Evolutionary conservation across 257 asterid species (phyloP).

Genomic region (Solanum neorickii): DNA sequence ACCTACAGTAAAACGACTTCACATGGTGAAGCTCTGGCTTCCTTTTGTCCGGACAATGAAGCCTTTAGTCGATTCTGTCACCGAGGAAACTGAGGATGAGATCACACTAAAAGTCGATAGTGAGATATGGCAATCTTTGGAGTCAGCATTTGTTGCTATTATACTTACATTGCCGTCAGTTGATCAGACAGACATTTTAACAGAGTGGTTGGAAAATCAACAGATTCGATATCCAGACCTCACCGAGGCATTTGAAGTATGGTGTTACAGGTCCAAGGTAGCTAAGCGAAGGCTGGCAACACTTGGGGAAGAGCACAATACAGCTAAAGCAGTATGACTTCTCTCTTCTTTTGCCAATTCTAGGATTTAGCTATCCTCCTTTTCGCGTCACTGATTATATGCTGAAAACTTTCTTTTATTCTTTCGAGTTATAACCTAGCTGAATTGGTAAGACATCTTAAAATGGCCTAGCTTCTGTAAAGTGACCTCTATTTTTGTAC

Average conservation of each 20-base stretch:
- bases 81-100: conserved; percentile 33
- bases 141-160: conserved; percentile 59
- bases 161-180: conserved; percentile 65
- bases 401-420: neutral
- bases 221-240: conserved; percentile 63
- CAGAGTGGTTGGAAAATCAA: conserved; percentile 58
- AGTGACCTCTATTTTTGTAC: neutral
- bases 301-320: conserved; percentile 21
- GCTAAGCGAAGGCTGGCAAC: conserved; percentile 51
- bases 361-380: neutral
- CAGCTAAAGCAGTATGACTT: conserved; percentile 24
- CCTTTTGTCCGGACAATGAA: conserved; percentile 47
- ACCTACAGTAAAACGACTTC: conserved; percentile 37
- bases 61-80: conserved; percentile 30
- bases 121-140: conserved; percentile 77
- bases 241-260: conserved; percentile 79
- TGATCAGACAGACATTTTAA: conserved; percentile 64
- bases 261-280: conserved; percentile 89
- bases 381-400: neutral
- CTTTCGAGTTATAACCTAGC: neutral
- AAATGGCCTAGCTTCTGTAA: neutral
- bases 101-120: conserved; percentile 28
- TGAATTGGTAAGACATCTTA: neutral
- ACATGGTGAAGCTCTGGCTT: conserved; percentile 57
- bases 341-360: neutral